Evolutionary conservation across 805 yeast genomes (phyloP).

Genomic region (Kregervanrija fluxuum): DNA sequence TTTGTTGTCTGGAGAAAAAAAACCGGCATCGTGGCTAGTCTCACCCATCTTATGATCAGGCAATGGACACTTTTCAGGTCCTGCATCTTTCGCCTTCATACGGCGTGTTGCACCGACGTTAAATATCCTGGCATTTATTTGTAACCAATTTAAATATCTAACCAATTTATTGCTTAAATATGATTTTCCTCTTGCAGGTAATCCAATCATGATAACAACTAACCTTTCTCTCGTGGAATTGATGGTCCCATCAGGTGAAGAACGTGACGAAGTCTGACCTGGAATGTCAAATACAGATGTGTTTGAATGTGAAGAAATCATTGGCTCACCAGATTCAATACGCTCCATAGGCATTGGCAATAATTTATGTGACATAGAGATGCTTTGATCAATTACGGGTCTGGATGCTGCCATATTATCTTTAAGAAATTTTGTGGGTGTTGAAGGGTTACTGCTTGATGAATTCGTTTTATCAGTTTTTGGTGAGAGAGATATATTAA

Average conservation of each 20-base stretch:
- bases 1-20: slow-evolving; percentile 75
- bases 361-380: background rate
- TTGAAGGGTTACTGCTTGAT: too few species aligned
- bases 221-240: slow-evolving; percentile 58
- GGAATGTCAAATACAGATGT: slow-evolving; percentile 72
- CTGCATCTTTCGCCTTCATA: slow-evolving; percentile 50
- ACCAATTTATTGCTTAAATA: slow-evolving; percentile 88
- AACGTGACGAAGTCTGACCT: slow-evolving; percentile 77
- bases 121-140: slow-evolving; percentile 83
- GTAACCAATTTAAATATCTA: slow-evolving; percentile 88
- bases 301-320: background rate
- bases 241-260: slow-evolving; percentile 67
- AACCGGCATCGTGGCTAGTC: slow-evolving; percentile 64
- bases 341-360: slow-evolving; percentile 3
- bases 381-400: background rate
- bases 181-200: slow-evolving; percentile 93
- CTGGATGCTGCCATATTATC: background rate
- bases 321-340: slow-evolving; percentile 3
- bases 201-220: slow-evolving; percentile 93
- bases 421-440: too few species aligned
- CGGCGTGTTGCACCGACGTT: slow-evolving; percentile 95
- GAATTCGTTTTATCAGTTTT: too few species aligned
- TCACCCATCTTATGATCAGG: slow-evolving; percentile 29
- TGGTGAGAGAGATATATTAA: background rate
- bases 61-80: slow-evolving; percentile 64